phyloP scores from a whole-genome alignment of 78 protist species.

The Capsaspora owczarzaki region DNA sequence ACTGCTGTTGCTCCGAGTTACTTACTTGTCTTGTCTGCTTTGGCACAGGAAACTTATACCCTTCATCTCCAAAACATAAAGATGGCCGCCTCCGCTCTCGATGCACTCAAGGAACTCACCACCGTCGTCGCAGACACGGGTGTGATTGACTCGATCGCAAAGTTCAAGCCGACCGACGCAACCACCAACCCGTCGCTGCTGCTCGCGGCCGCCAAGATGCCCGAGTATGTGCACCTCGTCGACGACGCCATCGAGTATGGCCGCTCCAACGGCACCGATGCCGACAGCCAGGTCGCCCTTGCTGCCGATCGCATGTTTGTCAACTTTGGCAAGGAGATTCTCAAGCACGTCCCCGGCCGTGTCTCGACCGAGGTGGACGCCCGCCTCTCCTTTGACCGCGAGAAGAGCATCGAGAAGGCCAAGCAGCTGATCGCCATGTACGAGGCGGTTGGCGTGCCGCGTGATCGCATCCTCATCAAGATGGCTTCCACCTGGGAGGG shows the following conservation, averaged over 20 bases:
- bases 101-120: conserved; percentile 35
- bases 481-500: conserved; percentile 97
- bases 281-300: conserved; percentile 34
- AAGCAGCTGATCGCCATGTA: conserved; percentile 67
- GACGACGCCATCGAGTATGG: conserved; percentile 73
- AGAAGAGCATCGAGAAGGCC: conserved; percentile 77
- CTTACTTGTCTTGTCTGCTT: too few relatives aligned
- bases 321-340: conserved; percentile 86
- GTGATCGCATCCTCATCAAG: conserved; percentile 82
- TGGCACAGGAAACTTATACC: too few relatives aligned
- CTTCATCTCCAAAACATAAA: too few relatives aligned
- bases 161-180: conserved; percentile 80
- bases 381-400: conserved; percentile 78
- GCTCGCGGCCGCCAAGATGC: conserved; percentile 58
- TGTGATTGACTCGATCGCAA: conserved; percentile 65
- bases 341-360: conserved; percentile 91
- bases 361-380: conserved; percentile 94
- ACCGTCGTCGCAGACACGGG: conserved; percentile 90
- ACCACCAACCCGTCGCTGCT: conserved; percentile 96
- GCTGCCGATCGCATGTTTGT: conserved; percentile 27
- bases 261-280: conserved; percentile 23
- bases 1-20: neutral
- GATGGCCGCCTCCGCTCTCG: conserved; percentile 7
- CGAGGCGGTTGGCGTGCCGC: conserved; percentile 70
- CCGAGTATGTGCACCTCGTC: conserved; percentile 57